Conservation (phyloP, 306 rosid species). For the Hippophae tibetana region DNA sequence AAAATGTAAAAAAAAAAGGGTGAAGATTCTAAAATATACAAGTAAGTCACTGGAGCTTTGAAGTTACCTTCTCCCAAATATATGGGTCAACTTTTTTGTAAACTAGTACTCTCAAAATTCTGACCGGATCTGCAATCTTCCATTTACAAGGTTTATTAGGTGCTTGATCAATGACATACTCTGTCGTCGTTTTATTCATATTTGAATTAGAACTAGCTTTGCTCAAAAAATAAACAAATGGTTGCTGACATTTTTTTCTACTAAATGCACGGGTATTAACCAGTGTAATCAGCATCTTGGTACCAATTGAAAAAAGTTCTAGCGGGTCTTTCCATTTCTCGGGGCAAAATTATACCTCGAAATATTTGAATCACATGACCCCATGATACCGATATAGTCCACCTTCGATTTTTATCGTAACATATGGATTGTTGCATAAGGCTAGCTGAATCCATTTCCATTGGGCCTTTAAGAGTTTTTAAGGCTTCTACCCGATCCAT, state of each 20-base stretch:
- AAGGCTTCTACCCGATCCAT: constrained; percentile 39
- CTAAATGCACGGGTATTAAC: constrained; percentile 41
- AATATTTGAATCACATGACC: constrained; percentile 68
- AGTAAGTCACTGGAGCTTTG: too few relatives aligned
- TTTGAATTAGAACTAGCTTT: neutral
- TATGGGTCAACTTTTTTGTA: constrained; percentile 40
- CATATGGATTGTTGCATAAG: constrained; percentile 72
- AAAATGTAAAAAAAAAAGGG: too few relatives aligned
- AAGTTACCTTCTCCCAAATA: constrained; percentile 60
- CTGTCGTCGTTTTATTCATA: constrained; percentile 19
- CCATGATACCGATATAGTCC: constrained; percentile 72
- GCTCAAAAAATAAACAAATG: constrained; percentile 40
- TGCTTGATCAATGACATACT: constrained; percentile 17
- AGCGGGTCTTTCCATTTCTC: constrained; percentile 58
- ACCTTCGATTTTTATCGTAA: constrained; percentile 41
- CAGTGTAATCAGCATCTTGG: constrained; percentile 31
- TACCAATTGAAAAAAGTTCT: constrained; percentile 67
- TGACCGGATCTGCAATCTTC: constrained; percentile 49
- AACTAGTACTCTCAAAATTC: constrained; percentile 29
- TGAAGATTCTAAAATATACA: neutral
- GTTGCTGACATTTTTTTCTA: constrained; percentile 42
- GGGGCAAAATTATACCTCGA: constrained; percentile 38
- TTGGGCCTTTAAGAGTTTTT: constrained; percentile 32
- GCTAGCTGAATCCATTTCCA: constrained; percentile 43
- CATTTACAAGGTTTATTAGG: constrained; percentile 35